phyloP scores from a whole-genome alignment of 164 flowering plant species.

The Aristolochia contorta region DNA sequence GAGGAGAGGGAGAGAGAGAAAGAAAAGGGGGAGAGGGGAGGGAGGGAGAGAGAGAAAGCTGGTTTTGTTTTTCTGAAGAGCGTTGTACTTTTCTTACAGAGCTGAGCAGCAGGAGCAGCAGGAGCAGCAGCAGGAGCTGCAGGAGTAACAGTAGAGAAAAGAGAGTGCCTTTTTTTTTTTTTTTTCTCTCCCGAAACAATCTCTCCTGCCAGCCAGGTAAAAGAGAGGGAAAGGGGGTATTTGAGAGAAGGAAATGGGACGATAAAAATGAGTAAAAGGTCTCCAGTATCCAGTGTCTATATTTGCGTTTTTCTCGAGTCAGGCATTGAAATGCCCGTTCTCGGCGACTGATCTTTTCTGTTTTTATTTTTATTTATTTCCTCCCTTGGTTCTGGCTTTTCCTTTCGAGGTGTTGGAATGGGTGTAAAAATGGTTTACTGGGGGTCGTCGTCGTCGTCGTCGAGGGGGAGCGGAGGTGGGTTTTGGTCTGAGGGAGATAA shows the following conservation, averaged over 20 bases:
- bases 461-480: slow-evolving; percentile 1
- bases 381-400: not conserved
- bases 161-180: no score
- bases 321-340: no score
- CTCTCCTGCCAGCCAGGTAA: slow-evolving; percentile 7
- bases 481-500: slow-evolving; percentile 1
- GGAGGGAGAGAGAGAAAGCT: slow-evolving; percentile 1
- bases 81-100: slow-evolving; percentile 12
- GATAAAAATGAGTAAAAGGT: no score
- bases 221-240: not conserved
- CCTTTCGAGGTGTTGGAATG: slow-evolving; percentile 23
- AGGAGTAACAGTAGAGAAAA: slow-evolving; percentile 1
- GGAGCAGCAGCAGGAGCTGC: not conserved
- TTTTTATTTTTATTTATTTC: not conserved
- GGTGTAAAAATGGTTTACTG: slow-evolving; percentile 20
- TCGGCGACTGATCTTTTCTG: slow-evolving; percentile 1
- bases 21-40: not conserved
- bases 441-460: not conserved
- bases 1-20: slow-evolving; percentile 6
- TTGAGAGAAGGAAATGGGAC: no score
- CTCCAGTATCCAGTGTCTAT: no score
- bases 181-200: slow-evolving; percentile 8
- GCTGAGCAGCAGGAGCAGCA: slow-evolving; percentile 1
- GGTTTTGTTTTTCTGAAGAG: slow-evolving; percentile 3
- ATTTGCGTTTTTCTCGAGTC: no score